These are phyloP conservation scores for Aurantiochytrium sp. DNA, from an alignment of 108 stramenopile genomes.

Conservation along the genomic window DNA sequence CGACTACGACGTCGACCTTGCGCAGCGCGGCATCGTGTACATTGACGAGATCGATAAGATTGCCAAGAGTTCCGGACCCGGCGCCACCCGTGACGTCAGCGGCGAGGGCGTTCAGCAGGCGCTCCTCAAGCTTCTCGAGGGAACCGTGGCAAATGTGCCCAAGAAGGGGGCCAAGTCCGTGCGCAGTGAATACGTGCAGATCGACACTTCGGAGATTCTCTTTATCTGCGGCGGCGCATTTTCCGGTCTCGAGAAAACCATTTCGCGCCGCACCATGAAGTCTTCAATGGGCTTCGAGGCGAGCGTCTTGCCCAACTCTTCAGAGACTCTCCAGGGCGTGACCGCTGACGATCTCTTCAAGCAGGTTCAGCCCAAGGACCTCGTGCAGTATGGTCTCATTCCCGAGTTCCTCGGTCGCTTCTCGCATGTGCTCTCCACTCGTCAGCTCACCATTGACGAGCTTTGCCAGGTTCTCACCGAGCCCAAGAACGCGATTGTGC, in stretches of 20 bases:
- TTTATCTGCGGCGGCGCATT: conserved; percentile 98
- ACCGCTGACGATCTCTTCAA: conserved; percentile 58
- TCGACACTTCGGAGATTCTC: conserved; percentile 92
- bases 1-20: conserved; percentile 37
- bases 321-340: conserved; percentile 71
- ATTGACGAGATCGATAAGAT: conserved; percentile 49
- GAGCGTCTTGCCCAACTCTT: conserved; percentile 75
- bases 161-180: conserved; percentile 85
- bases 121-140: conserved; percentile 93
- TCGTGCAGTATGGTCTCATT: conserved; percentile 86
- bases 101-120: conserved; percentile 98
- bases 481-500: conserved; percentile 88
- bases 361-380: conserved; percentile 82
- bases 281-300: conserved; percentile 96
- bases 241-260: conserved; percentile 82
- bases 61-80: conserved; percentile 5
- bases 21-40: conserved; percentile 50
- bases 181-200: conserved; percentile 81
- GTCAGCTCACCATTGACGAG: conserved; percentile 73
- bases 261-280: conserved; percentile 76
- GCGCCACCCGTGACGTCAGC: conserved; percentile 74
- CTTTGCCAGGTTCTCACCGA: conserved; percentile 86
- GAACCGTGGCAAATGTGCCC: conserved; percentile 95
- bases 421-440: conserved; percentile 88
- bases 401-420: conserved; percentile 95